These are phyloP conservation scores for Ramaria sp. DNA, from an alignment of 768 basidiomycete genomes.

Conservation along the genomic window DNA sequence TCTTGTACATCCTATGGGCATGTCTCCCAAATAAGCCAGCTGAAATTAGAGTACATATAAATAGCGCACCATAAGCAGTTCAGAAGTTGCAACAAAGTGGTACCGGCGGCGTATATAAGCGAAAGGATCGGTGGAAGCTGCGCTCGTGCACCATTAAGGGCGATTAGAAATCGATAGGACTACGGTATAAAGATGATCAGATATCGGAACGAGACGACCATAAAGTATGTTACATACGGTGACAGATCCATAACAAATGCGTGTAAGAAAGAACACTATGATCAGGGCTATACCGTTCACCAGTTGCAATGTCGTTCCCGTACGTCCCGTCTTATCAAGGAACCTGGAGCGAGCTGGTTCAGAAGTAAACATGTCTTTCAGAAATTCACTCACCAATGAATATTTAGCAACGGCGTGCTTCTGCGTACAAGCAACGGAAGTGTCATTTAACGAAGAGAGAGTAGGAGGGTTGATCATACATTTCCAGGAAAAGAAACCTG, in stretches of 20 bases:
- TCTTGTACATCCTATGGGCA: constrained; percentile 54
- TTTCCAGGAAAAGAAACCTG: constrained; percentile 77
- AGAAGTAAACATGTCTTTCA: neutral
- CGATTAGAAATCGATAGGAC: constrained; percentile 3
- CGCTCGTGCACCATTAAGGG: neutral
- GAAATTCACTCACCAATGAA: constrained; percentile 55
- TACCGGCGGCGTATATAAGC: neutral
- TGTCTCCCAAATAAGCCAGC: neutral
- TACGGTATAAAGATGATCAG: neutral
- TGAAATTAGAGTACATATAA: neutral
- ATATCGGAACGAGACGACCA: neutral
- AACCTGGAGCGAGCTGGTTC: constrained; percentile 34
- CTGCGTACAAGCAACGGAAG: constrained; percentile 20
- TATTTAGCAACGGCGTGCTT: constrained; percentile 81
- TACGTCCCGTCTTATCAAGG: constrained; percentile 65
- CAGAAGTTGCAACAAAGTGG: constrained; percentile 30
- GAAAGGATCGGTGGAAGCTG: neutral
- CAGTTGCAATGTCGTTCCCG: constrained; percentile 56
- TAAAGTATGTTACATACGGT: constrained; percentile 16
- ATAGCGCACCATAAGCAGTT: constrained; percentile 64
- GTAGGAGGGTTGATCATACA: constrained; percentile 27
- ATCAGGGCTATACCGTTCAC: constrained; percentile 65
- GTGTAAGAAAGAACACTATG: constrained; percentile 53
- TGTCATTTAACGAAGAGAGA: neutral
- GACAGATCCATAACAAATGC: constrained; percentile 58